Percentiles rank a stretch among this genome's conserved stretches.
These are phyloP conservation scores for Pseudogymnoascus sp. DNA, from an alignment of 2,329 filamentous ascomycete genomes.

Conservation along the genomic window DNA sequence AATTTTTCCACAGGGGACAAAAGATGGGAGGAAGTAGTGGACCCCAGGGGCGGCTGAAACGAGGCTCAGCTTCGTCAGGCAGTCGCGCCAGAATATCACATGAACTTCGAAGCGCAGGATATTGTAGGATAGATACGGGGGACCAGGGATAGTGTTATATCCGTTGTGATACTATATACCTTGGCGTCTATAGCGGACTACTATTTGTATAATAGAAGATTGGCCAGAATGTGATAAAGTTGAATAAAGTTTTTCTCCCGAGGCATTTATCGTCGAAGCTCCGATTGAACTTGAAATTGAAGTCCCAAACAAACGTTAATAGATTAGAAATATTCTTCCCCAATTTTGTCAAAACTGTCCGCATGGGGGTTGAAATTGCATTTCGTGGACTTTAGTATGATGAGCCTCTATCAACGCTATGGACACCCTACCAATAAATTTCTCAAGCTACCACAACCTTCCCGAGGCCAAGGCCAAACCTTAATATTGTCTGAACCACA, in stretches of 20 bases:
- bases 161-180: neutral
- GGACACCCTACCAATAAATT: neutral
- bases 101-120: too few species aligned
- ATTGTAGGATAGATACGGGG: neutral
- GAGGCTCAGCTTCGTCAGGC: neutral
- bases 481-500: conserved; percentile 4
- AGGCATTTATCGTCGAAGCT: neutral
- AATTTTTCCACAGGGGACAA: neutral
- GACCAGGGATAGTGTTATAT: neutral
- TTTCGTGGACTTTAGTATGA: neutral
- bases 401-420: neutral
- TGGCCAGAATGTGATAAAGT: neutral
- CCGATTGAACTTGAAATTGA: neutral
- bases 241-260: neutral
- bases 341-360: neutral
- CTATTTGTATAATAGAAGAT: neutral
- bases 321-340: neutral
- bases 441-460: neutral
- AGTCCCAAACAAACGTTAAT: neutral
- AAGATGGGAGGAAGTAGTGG: neutral
- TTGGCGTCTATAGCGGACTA: neutral
- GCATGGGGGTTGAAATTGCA: neutral
- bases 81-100: neutral
- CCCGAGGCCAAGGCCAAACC: neutral
- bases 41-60: neutral